Percentiles rank a stretch among this genome's conserved stretches.
These are phyloP conservation scores for Funneliformis geosporum DNA, from an alignment of 192 early-diverging fungal species.

Conservation along the genomic window DNA sequence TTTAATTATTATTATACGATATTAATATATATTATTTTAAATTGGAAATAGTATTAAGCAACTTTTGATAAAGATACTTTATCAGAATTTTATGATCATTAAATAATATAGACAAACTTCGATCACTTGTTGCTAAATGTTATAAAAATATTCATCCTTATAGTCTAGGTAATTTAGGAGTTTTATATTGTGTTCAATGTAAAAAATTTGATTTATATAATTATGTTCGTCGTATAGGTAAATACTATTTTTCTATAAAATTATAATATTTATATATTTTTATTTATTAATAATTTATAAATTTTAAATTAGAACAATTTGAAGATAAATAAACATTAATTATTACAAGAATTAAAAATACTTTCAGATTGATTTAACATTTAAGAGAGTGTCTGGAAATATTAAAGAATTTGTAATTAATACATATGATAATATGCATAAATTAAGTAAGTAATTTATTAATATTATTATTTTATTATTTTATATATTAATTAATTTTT, in stretches of 20 bases:
- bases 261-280: background rate
- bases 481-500: background rate
- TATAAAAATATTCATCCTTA: background rate
- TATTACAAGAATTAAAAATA: background rate
- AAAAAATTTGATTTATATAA: background rate
- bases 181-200: background rate
- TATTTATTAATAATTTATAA: background rate
- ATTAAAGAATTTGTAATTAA: constrained; percentile 8
- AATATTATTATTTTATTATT: background rate
- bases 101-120: background rate
- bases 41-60: background rate
- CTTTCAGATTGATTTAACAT: background rate
- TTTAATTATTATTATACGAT: background rate
- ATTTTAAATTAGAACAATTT: background rate
- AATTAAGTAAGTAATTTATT: background rate
- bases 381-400: background rate
- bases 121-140: background rate
- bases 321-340: background rate
- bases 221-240: background rate
- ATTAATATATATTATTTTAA: background rate
- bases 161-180: background rate
- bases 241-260: background rate
- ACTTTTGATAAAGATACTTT: constrained; percentile 1
- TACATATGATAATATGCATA: background rate
- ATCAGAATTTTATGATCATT: background rate